Conservation (phyloP, 192 early-diverging fungal species). For the Coemansia sp. region DNA sequence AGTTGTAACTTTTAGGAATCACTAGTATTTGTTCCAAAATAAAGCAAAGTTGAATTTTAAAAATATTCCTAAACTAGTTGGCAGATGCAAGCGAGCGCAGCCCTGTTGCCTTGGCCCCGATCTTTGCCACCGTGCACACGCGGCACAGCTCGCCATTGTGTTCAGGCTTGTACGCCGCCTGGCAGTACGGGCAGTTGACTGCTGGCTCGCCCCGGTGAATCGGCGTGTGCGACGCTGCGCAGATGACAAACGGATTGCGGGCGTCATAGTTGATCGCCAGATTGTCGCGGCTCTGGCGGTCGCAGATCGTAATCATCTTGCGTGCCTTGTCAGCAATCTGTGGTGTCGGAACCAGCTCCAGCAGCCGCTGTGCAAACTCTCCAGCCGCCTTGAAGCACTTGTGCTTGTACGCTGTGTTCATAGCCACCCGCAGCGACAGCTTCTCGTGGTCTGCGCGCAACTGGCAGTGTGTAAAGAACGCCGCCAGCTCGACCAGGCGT, state of each 20-base stretch:
- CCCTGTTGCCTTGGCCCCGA: slow-evolving; percentile 77
- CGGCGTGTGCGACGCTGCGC: slow-evolving; percentile 79
- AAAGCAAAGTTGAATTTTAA: neutral
- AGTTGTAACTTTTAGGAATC: slow-evolving; percentile 34
- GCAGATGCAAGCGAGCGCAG: slow-evolving; percentile 52
- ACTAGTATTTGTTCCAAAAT: slow-evolving; percentile 16
- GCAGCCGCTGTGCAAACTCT: slow-evolving; percentile 84
- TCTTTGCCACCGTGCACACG: slow-evolving; percentile 81
- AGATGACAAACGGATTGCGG: slow-evolving; percentile 92
- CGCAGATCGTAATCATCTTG: slow-evolving; percentile 72
- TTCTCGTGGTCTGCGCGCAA: slow-evolving; percentile 88
- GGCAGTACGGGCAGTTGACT: slow-evolving; percentile 84
- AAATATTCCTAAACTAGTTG: slow-evolving; percentile 8
- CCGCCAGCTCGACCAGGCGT: slow-evolving; percentile 89
- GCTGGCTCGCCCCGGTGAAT: slow-evolving; percentile 86
- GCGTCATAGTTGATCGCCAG: slow-evolving; percentile 85
- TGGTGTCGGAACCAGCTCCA: slow-evolving; percentile 84
- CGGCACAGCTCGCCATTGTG: slow-evolving; percentile 75
- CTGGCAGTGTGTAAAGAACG: slow-evolving; percentile 93
- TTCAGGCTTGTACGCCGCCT: slow-evolving; percentile 83
- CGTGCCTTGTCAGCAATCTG: slow-evolving; percentile 77
- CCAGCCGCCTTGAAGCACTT: slow-evolving; percentile 83
- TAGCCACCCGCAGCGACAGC: slow-evolving; percentile 83
- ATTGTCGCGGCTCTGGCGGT: slow-evolving; percentile 78
- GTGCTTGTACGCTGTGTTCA: slow-evolving; percentile 76